Evolutionary conservation across 306 rosid genomes (phyloP), one percentile per base, ranked within the genome.

Genomic region (Oxytropis ochrocephala): DNA sequence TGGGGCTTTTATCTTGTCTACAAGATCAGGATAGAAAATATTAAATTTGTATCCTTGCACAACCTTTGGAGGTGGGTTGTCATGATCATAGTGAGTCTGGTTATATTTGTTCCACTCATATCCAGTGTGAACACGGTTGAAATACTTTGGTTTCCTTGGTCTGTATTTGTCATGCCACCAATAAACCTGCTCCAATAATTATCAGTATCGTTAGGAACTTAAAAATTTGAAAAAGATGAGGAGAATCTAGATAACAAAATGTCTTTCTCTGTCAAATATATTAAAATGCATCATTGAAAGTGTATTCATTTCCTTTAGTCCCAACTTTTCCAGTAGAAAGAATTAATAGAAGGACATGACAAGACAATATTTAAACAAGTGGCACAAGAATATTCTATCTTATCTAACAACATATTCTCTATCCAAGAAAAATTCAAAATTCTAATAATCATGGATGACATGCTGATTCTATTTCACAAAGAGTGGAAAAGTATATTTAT

Each of bases 161-260:
- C 97, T 83, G 70, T 94, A 91, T 71, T 94, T 94, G 79, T 94
- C 97, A 65, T 94, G 96, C 97, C 99, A 91, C 96, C 99, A 94
- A 75, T 89, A 91, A 64, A 94, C 99, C 99, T 94, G 90, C 76
- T 62, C 69, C 74, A 70, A 75, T 53, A 59, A 38, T 73, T 7
- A 64, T 52, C 61, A 42, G 38, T 51, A 51, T 17, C 24, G 41
- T 53, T 19, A 64, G 57, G 9, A 64, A 62, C 72, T 19, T 44
- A 1, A 16, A 16, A 53, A 68, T 11, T 52, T n/a, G n/a, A n/a
- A 52, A 11, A 33, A 12, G 6, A 39, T 61, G 11, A 21, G 11
- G n/a, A 39, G 18, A 62, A 62, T 61, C n/a, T 11, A 18, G 36
- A 41, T 17, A 33, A 36, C 46, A 41, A 2, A 38, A 39, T 41